These are phyloP conservation scores for Avena sativa DNA, from an alignment of 176 grass and related monocot genomes.

Conservation along the genomic window DNA sequence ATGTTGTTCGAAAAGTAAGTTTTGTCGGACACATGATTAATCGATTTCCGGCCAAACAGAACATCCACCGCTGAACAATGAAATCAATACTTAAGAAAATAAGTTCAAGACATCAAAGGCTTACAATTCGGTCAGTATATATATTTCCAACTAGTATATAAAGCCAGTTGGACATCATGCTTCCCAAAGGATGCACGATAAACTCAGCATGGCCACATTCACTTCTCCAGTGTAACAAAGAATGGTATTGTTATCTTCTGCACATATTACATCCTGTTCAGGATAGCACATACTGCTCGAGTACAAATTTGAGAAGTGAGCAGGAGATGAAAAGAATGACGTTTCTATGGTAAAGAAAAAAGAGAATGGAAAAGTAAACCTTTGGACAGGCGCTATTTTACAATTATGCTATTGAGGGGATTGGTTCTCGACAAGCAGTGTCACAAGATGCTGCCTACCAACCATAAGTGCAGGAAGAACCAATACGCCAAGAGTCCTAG, in stretches of 20 bases:
- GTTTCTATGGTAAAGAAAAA: slow-evolving; percentile 43
- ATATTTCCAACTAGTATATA: neutral
- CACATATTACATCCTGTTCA: slow-evolving; percentile 48
- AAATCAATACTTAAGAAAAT: neutral
- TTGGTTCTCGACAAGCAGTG: slow-evolving; percentile 30
- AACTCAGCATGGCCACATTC: neutral
- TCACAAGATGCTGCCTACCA: slow-evolving; percentile 83
- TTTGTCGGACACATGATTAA: no score
- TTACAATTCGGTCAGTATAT: neutral
- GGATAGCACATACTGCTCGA: slow-evolving; percentile 38
- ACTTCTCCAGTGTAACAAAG: slow-evolving; percentile 44
- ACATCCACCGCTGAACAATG: neutral
- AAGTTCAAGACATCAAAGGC: neutral
- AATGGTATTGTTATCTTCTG: slow-evolving; percentile 47
- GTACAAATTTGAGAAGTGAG: slow-evolving; percentile 35
- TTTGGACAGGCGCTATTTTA: slow-evolving; percentile 58
- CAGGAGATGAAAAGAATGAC: slow-evolving; percentile 45
- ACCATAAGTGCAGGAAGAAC: slow-evolving; percentile 85
- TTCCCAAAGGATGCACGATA: slow-evolving; percentile 10
- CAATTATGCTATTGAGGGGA: slow-evolving; percentile 51
- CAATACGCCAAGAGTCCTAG: slow-evolving; percentile 78
- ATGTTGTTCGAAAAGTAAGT: neutral
- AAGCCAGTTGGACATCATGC: slow-evolving; percentile 8
- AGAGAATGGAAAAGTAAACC: slow-evolving; percentile 32
- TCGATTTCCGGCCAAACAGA: neutral